phyloP scores from a whole-genome alignment of 2,329 filamentous ascomycete species.

The Aureobasidium sp. region DNA sequence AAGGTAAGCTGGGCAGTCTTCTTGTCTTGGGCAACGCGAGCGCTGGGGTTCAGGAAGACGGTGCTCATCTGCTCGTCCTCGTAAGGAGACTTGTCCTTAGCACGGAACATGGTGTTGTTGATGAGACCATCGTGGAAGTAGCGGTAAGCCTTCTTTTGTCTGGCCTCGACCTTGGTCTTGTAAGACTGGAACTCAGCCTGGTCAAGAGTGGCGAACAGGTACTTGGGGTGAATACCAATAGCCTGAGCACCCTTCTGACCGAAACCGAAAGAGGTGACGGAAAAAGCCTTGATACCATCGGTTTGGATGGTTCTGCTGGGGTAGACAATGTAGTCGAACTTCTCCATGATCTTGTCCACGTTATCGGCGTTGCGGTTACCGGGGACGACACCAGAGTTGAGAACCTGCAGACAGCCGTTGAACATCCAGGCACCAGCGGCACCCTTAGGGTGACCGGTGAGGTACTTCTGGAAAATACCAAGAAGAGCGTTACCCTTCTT shows the following conservation, averaged over 20 bases:
- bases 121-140: constrained; percentile 98
- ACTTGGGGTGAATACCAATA: constrained; percentile 93
- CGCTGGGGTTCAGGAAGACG: constrained; percentile 89
- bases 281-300: constrained; percentile 97
- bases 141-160: constrained; percentile 97
- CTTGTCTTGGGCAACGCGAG: constrained; percentile 77
- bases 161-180: constrained; percentile 77
- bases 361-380: constrained; percentile 99
- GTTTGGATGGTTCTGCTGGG: constrained; percentile 93
- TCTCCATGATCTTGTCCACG: constrained; percentile 90
- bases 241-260: constrained; percentile 98
- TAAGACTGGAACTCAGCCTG: constrained; percentile 75
- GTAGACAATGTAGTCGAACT: constrained; percentile 97
- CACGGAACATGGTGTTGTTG: constrained; percentile 96
- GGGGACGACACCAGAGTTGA: constrained; percentile 88
- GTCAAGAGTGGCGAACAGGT: constrained; percentile 91
- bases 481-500: constrained; percentile 93
- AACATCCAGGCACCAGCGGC: constrained; percentile 99
- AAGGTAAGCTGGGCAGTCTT: constrained; percentile 76
- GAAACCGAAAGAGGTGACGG: constrained; percentile 97
- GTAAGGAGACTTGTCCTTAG: constrained; percentile 88
- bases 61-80: constrained; percentile 76
- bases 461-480: constrained; percentile 98
- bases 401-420: constrained; percentile 92
- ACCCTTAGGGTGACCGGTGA: constrained; percentile 98